phyloP scores from a whole-genome alignment of 495 filamentous ascomycete species.

The Trichoderma erinaceum region DNA sequence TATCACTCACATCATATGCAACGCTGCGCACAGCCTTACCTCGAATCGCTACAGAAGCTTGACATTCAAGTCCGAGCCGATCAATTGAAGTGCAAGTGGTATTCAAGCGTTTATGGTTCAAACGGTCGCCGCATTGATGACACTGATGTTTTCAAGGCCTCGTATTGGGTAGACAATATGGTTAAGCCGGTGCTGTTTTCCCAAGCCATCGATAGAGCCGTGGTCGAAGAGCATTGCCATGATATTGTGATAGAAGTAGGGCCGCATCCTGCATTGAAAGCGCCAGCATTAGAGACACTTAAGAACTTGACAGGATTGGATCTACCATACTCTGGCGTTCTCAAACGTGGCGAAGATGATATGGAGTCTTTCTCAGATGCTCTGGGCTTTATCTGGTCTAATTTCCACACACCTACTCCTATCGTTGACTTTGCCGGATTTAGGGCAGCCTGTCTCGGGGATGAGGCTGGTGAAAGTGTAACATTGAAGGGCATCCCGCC shows the following conservation, averaged over 20 bases:
- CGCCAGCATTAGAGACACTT: constrained; percentile 24
- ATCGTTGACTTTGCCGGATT: too few species aligned
- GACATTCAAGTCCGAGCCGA: constrained; percentile 7
- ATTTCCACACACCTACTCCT: not conserved
- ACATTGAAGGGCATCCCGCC: constrained; percentile 30
- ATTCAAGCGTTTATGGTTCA: constrained; percentile 17
- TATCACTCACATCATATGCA: constrained; percentile 43
- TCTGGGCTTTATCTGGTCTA: constrained; percentile 14
- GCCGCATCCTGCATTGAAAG: constrained; percentile 50
- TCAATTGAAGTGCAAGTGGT: constrained; percentile 13
- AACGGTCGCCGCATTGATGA: not conserved
- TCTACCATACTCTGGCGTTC: not conserved
- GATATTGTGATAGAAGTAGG: constrained; percentile 48
- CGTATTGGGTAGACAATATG: constrained; percentile 38
- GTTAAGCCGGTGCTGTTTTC: constrained; percentile 27
- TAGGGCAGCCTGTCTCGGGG: too few species aligned
- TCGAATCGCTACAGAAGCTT: constrained; percentile 18
- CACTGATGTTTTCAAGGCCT: not conserved
- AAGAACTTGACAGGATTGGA: not conserved
- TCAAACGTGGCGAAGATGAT: constrained; percentile 7
- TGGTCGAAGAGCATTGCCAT: constrained; percentile 19
- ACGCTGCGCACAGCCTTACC: constrained; percentile 26
- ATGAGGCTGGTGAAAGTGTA: constrained; percentile 18
- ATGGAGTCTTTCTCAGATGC: not conserved
- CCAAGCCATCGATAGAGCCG: constrained; percentile 26